These are phyloP conservation scores for Zalaria obscura DNA, from an alignment of 2,329 filamentous ascomycete species.

Conservation along the genomic window DNA sequence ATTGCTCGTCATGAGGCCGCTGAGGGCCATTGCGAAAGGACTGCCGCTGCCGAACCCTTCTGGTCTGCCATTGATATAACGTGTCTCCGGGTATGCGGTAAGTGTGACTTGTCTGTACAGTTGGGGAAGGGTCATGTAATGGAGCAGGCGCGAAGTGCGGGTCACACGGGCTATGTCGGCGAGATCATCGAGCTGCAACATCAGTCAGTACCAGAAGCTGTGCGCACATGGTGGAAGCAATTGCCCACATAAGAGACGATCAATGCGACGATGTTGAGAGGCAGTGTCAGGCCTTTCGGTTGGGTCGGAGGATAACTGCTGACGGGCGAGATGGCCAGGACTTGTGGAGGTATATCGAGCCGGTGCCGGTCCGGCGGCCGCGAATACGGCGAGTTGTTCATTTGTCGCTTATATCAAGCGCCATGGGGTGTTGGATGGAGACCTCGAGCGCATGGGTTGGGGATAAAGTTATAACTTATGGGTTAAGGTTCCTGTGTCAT, in stretches of 20 bases:
- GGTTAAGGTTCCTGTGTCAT: too few relatives aligned
- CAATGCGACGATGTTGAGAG: slow-evolving; percentile 43
- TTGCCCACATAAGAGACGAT: slow-evolving; percentile 40
- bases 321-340: slow-evolving; percentile 3
- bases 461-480: too few relatives aligned
- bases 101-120: slow-evolving; percentile 44
- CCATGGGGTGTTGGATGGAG: too few relatives aligned
- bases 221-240: not conserved
- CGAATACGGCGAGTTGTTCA: too few relatives aligned
- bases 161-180: slow-evolving; percentile 45
- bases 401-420: too few relatives aligned
- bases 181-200: slow-evolving; percentile 38
- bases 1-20: slow-evolving; percentile 43
- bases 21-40: slow-evolving; percentile 49
- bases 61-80: slow-evolving; percentile 41
- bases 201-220: not conserved
- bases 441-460: too few relatives aligned
- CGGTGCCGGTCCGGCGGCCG: not conserved
- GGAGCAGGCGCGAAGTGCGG: slow-evolving; percentile 45
- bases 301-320: not conserved
- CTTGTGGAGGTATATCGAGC: slow-evolving; percentile 3
- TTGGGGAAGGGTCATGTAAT: slow-evolving; percentile 50
- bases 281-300: slow-evolving; percentile 20
- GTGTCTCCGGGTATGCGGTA: slow-evolving; percentile 43
- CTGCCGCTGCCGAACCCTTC: slow-evolving; percentile 49